Evolutionary conservation across 352 stramenopile species (phyloP).

Genomic region (Phytopythium chamaehyphon): DNA sequence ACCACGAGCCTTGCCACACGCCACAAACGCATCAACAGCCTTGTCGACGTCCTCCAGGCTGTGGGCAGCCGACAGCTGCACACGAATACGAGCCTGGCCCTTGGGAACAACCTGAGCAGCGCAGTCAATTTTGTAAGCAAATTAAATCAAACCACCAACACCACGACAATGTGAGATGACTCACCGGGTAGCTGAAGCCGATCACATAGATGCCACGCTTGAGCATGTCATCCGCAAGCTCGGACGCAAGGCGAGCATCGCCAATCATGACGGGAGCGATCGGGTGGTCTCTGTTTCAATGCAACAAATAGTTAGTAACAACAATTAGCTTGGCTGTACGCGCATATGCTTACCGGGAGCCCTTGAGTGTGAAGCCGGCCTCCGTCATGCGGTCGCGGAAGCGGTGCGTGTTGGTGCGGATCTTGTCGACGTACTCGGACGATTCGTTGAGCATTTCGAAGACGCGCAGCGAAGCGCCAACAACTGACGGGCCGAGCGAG

Average conservation of each 20-base stretch:
- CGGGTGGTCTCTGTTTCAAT: constrained; percentile 66
- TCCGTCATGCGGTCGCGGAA: constrained; percentile 91
- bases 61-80: constrained; percentile 91
- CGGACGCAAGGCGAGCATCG: constrained; percentile 85
- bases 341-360: constrained; percentile 42
- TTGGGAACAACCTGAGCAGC: constrained; percentile 82
- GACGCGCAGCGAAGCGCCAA: constrained; percentile 91
- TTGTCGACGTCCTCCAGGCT: constrained; percentile 90
- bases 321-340: neutral
- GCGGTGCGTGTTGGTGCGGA: constrained; percentile 86
- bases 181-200: constrained; percentile 92
- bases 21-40: constrained; percentile 90
- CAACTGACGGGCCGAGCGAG: constrained; percentile 90
- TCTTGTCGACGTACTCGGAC: constrained; percentile 84
- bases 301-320: constrained; percentile 5
- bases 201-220: constrained; percentile 93
- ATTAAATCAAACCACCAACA: neutral
- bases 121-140: neutral
- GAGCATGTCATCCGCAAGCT: constrained; percentile 91
- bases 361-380: constrained; percentile 89
- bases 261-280: constrained; percentile 92
- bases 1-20: constrained; percentile 80
- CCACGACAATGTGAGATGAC: neutral
- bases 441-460: constrained; percentile 91
- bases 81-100: constrained; percentile 89